Evolutionary conservation across 257 asterid species (phyloP).

Genomic region (Solanum pimpinellifolium): DNA sequence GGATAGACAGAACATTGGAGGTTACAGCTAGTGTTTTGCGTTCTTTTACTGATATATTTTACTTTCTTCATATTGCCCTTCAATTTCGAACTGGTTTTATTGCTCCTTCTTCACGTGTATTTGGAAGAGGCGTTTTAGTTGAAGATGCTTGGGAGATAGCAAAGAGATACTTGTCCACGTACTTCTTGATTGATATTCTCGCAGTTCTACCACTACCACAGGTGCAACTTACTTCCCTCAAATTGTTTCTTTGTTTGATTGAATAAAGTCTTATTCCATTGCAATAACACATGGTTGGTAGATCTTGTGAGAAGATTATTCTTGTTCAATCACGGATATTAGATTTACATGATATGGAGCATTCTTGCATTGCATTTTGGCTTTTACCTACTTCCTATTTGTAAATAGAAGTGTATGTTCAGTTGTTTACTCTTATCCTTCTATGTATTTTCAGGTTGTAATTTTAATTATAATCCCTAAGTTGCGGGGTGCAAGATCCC

Average conservation of each 20-base stretch:
- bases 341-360: background rate
- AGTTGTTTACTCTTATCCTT: background rate
- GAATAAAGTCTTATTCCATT: background rate
- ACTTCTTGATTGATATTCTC: conserved; percentile 76
- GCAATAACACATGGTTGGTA: background rate
- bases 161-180: conserved; percentile 72
- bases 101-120: conserved; percentile 91
- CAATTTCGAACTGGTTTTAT: conserved; percentile 92
- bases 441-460: conserved; percentile 37
- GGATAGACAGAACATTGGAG: conserved; percentile 60
- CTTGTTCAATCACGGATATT: background rate
- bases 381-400: background rate
- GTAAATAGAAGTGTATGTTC: background rate
- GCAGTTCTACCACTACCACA: conserved; percentile 98
- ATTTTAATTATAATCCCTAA: conserved; percentile 60
- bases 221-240: conserved; percentile 26
- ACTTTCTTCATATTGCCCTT: conserved; percentile 77
- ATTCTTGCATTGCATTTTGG: background rate
- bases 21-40: conserved; percentile 66
- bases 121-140: conserved; percentile 95
- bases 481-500: conserved; percentile 62
- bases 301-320: background rate
- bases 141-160: conserved; percentile 92
- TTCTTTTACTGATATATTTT: conserved; percentile 76
- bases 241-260: background rate